These are phyloP conservation scores for Phytophthora agathidicida DNA, from an alignment of 352 stramenopile genomes.

Conservation along the genomic window DNA sequence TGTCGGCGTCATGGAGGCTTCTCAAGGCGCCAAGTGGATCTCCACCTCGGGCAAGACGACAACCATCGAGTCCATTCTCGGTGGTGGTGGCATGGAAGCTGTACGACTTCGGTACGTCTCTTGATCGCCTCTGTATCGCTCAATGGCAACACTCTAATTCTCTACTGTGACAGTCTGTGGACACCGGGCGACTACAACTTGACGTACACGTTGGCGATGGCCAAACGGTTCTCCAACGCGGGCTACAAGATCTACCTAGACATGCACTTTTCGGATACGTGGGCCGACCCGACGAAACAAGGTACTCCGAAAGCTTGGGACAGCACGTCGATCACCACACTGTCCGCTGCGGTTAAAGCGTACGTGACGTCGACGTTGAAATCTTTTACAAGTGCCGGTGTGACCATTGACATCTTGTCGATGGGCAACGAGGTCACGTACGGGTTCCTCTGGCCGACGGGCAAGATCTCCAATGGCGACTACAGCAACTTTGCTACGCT, in stretches of 20 bases:
- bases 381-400: conserved; percentile 32
- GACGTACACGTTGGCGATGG: conserved; percentile 31
- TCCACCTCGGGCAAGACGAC: conserved; percentile 29
- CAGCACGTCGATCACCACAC: conserved; percentile 22
- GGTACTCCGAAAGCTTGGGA: conserved; percentile 30
- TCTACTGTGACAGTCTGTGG: conserved; percentile 29
- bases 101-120: conserved; percentile 33
- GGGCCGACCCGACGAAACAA: conserved; percentile 37
- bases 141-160: not conserved
- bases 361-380: conserved; percentile 42
- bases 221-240: conserved; percentile 36
- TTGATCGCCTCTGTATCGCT: too few relatives aligned
- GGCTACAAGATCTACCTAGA: conserved; percentile 46
- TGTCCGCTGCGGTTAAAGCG: conserved; percentile 23
- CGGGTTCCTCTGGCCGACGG: conserved; percentile 36
- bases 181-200: conserved; percentile 34
- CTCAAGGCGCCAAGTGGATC: conserved; percentile 34
- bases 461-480: conserved; percentile 29
- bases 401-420: conserved; percentile 38
- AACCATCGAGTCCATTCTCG: conserved; percentile 40
- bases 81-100: conserved; percentile 34
- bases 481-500: conserved; percentile 34
- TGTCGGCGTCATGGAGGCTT: conserved; percentile 34
- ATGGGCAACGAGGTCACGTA: conserved; percentile 42
- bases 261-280: conserved; percentile 51